Evolutionary conservation across 2,329 filamentous ascomycete species (phyloP), one percentile per base, ranked within the genome.

Genomic region (Xylariaceae sp.): DNA sequence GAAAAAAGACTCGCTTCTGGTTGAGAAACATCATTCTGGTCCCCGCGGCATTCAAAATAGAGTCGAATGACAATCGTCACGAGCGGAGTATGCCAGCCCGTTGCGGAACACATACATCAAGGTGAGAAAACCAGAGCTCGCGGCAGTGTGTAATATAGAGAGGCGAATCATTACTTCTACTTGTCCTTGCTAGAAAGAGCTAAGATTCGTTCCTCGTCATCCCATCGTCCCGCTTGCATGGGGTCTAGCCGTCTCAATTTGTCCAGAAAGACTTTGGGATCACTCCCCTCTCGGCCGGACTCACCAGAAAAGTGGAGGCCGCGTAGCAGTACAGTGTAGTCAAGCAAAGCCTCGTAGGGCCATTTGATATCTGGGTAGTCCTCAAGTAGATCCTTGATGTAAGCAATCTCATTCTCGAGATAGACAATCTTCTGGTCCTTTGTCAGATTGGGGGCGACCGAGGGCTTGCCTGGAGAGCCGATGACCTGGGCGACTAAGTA

Each of bases 341-440:
- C 83, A 19, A 97, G 78, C 46, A 97, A 75, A 5, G 87, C 87
- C 70, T 96, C 89, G 66, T 96, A 96, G 42, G 96, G 88, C 82
- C 90, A 94, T 71, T 96, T 65, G 56, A 78, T 70, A 46, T 79
- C 73, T 4, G 66, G 55, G 56, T 81, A 92, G 57, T 81, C 83
- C 51, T 82, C 75, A 3, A 85, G 65, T 13, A 87, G 70, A 45
- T 87, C 84, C 60, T 81, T 81, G 55, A 97, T 84, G 50, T 84
- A 84, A n/a, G 84, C 81, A 18, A 95, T 79, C 67, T 97, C 90
- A 31, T 78, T 73, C 28, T 75, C 75, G 9, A 96, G 73, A 63
- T 92, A 91, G 3, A 75, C 69, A 33, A 82, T 67, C 44, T 88
- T 83, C 50, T 93, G 82, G 9, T 79, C 71, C 6, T 74, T 67